Base-by-base conservation (phyloP, 495 filamentous ascomycete species). In the Podospora appendiculata region DNA sequence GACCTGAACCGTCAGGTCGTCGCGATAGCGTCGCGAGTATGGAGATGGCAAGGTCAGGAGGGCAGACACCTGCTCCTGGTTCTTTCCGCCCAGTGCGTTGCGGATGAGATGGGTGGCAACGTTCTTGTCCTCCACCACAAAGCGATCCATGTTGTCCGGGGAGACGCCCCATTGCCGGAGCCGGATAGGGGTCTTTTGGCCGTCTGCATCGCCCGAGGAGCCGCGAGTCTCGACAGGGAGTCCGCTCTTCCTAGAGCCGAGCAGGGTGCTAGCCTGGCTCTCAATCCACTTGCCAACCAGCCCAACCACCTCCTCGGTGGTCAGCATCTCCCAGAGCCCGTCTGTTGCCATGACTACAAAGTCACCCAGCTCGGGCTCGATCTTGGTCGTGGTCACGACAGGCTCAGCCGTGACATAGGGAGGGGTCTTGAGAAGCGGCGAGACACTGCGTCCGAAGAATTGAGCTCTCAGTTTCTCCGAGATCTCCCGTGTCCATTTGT, bases 391-490 rank as follows among this genome's bases (percentile, higher is more conserved):
- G 7, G 90, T 97, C 44, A 99, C 79, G 38, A 96, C 76, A 9
- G 93, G 93, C 70, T 99, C 93, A 5, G 94, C 94, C 6, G 94
- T 99, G 16, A 99, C 94, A 62, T 99, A 99, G 0, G 94, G 94
- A 13, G 94, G 94, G 0, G 91, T 96, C 68, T 88, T 87, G 47
- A 96, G 71, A 8, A 85, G 69, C n/a, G 78, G 70, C 6, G 80
- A 80, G 2, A 85, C 82, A 10, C 80, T 86, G 35, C 88, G 79
- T 36, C 86, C 92, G 60, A 96, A 96, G 72, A 91, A 99, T 13
- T 84, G 81, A 34, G 71, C 73, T 67, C 88, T 89, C 56, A 99
- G 80, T 56, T 83, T 82, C 8, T 89, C 81, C 56, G 92, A 86
- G 8, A 86, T 81, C 50, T 96, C 90, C 36, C 77, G 76, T 42